phyloP scores from a whole-genome alignment of 1,284 basidiomycete genomes.

The Acaromyces ingoldii region DNA sequence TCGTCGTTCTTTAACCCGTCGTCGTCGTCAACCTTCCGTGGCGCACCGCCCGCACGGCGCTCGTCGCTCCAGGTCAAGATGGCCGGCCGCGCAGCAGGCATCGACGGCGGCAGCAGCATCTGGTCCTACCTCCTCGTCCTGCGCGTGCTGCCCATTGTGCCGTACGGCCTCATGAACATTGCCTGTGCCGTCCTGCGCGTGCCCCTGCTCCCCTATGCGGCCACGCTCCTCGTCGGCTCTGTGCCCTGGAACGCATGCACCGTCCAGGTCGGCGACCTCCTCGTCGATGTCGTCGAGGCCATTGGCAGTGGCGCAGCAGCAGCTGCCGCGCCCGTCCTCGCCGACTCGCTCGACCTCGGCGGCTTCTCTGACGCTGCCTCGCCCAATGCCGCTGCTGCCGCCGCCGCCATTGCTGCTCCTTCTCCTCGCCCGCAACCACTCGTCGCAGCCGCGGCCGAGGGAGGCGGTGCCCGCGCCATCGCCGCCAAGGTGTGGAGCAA shows the following conservation, averaged over 20 bases:
- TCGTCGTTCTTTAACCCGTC: no score
- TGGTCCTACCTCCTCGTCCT: slow-evolving; percentile 46
- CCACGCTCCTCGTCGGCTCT: slow-evolving; percentile 40
- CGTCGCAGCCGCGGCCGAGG: slow-evolving; percentile 21
- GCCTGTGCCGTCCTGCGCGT: slow-evolving; percentile 46
- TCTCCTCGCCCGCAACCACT: not conserved
- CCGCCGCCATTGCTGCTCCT: not conserved
- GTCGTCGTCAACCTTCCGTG: not conserved
- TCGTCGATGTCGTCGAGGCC: slow-evolving; percentile 42
- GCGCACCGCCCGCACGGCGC: not conserved
- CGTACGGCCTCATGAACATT: slow-evolving; percentile 50
- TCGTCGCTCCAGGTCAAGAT: no score
- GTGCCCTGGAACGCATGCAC: slow-evolving; percentile 51
- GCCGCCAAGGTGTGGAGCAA: slow-evolving; percentile 39
- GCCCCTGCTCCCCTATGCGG: slow-evolving; percentile 42
- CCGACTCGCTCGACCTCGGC: slow-evolving; percentile 3
- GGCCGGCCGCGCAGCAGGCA: not conserved
- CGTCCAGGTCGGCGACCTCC: slow-evolving; percentile 43
- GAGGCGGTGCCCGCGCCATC: slow-evolving; percentile 33
- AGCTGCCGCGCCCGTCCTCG: not conserved
- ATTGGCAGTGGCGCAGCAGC: slow-evolving; percentile 2
- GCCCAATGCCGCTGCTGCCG: slow-evolving; percentile 5
- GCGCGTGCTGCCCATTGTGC: slow-evolving; percentile 46
- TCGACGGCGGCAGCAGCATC: slow-evolving; percentile 18
- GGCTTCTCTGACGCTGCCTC: slow-evolving; percentile 5